Evolutionary conservation across 2,329 filamentous ascomycete genomes (phyloP), one percentile per base, ranked within the genome.

Genomic region (Aschersonia sp.): DNA sequence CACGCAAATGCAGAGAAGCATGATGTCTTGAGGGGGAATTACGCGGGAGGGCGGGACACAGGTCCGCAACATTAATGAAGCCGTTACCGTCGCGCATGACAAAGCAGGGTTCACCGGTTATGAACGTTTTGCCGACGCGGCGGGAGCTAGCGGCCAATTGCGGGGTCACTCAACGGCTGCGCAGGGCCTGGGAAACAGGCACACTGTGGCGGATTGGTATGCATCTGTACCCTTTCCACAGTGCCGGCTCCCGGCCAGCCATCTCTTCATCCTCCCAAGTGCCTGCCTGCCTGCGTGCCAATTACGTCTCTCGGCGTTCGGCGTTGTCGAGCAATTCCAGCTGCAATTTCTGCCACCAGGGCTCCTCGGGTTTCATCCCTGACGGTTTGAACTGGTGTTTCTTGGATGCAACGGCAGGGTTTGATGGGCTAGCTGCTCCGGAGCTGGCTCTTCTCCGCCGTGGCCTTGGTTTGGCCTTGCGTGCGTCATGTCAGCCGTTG

Each of bases 401-500:
- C 35, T 12, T 37, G 35, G 12, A 37, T 37, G 35, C 4, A 37
- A 37, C 35, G 35, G 8, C 35, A 12, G 35, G 8, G 8, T 37
- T 37, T 8, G 35, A 8, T 37, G 35, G 35, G 35, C 12, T 12
- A 37, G 12, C 35, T 12, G 3, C 35, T 37, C 35, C 35, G 35
- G 1, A 37, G 8, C 7, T 42, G 10, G 10, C 10, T 7, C 14
- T 42, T 14, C 40, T 42, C 22, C 22, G 22, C 22, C 22, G 22
- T 22, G 22, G 22, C 22, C 22, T 22, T 22, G 22, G 22, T 22
- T 22, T 22, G 22, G 22, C 40, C 7, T 31, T 14, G 30, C 42
- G 44, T 35, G 44, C 49, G 33, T n/a, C 58, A 73, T 73, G 71
- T 58, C 67, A 50, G 69, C 64, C 51, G 62, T 67, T 51, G 62